Conservation (phyloP, 345 rosid genomes). For the Ceriops decandra region DNA sequence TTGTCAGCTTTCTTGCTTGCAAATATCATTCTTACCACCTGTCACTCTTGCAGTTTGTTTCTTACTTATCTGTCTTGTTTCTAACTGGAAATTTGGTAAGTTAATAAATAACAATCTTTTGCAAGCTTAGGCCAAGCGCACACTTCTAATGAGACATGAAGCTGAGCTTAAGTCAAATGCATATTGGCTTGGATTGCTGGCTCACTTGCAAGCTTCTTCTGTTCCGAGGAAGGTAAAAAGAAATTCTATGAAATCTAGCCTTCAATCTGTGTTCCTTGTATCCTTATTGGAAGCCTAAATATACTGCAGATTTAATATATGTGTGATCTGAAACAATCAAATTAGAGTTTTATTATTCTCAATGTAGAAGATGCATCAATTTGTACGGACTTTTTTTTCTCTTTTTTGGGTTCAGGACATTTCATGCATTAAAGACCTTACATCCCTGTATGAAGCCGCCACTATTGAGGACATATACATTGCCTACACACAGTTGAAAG, state of each 20-base stretch:
- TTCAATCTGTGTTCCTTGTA: not conserved
- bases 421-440: conserved; percentile 89
- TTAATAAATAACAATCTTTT: not conserved
- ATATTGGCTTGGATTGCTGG: conserved; percentile 95
- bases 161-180: conserved; percentile 98
- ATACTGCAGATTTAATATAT: no score
- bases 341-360: not conserved
- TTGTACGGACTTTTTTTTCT: not conserved
- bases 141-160: conserved; percentile 98
- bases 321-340: not conserved
- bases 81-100: not conserved
- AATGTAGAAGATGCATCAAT: not conserved
- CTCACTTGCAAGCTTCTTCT: conserved; percentile 94
- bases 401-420: conserved; percentile 52
- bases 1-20: not conserved
- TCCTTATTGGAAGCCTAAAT: conserved; percentile 9
- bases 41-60: not conserved
- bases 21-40: no score
- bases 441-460: conserved; percentile 76
- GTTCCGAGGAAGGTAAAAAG: conserved; percentile 81
- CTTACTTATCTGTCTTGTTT: not conserved
- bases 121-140: conserved; percentile 76
- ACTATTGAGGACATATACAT: conserved; percentile 79
- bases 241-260: conserved; percentile 4
- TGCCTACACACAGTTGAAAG: conserved; percentile 81